phyloP scores from a whole-genome alignment of 257 asterid species.

The Solanum raphanifolium region DNA sequence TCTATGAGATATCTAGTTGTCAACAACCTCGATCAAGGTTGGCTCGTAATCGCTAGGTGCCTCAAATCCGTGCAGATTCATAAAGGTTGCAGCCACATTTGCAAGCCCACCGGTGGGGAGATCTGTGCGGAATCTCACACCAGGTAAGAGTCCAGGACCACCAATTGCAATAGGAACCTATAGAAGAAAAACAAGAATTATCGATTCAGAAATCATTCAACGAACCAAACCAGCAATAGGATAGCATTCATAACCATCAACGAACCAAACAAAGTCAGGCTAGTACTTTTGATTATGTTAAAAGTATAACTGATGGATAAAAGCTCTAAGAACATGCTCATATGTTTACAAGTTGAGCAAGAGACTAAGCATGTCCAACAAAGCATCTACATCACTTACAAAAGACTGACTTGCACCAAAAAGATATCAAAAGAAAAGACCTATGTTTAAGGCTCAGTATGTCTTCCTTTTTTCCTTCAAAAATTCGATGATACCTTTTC shows the following conservation, averaged over 20 bases:
- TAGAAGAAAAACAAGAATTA: background rate
- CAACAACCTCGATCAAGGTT: slow-evolving; percentile 77
- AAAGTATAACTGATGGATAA: background rate
- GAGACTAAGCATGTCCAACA: background rate
- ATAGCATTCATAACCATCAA: background rate
- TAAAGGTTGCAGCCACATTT: slow-evolving; percentile 89
- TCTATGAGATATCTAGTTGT: slow-evolving; percentile 23
- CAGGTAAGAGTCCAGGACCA: slow-evolving; percentile 76
- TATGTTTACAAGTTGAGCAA: background rate
- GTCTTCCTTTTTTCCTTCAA: background rate
- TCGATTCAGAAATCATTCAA: background rate
- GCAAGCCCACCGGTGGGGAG: slow-evolving; percentile 82
- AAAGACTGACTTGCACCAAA: background rate
- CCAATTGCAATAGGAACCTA: slow-evolving; percentile 96
- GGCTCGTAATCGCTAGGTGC: slow-evolving; percentile 90
- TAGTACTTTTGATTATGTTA: background rate
- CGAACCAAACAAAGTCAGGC: background rate
- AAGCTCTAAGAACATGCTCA: background rate
- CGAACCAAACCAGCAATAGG: background rate
- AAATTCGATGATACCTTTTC: background rate
- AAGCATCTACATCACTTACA: background rate
- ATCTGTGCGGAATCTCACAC: slow-evolving; percentile 74
- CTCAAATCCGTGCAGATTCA: slow-evolving; percentile 78
- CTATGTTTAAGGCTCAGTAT: background rate
- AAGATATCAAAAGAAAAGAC: background rate